These are phyloP conservation scores for Aureobasidium lini DNA, from an alignment of 2,329 filamentous ascomycete genomes.

Conservation along the genomic window DNA sequence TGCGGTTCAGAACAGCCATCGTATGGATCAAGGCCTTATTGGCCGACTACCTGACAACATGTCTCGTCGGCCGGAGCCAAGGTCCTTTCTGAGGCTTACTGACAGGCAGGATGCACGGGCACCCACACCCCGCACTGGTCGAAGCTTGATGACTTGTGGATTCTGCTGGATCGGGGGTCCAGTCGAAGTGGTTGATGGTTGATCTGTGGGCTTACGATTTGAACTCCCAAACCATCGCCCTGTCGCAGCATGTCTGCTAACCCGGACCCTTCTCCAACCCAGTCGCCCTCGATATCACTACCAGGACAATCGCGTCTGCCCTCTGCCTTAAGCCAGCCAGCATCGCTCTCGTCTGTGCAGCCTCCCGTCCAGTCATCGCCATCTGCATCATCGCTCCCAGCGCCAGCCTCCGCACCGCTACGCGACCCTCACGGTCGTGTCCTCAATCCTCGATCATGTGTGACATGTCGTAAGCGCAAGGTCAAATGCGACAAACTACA, in stretches of 20 bases:
- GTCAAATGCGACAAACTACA: constrained; percentile 73
- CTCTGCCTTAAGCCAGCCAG: neutral
- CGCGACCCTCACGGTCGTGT: constrained; percentile 27
- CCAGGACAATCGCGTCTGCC: neutral
- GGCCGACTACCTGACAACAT: too few species aligned
- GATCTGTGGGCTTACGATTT: neutral
- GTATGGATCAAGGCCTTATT: too few species aligned
- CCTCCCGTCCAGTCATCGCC: neutral
- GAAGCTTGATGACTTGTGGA: neutral
- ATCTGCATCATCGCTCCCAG: neutral
- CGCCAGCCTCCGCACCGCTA: neutral
- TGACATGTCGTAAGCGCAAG: constrained; percentile 52
- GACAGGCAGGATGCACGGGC: neutral
- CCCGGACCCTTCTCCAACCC: neutral
- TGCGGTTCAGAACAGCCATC: too few species aligned
- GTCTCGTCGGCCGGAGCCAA: neutral
- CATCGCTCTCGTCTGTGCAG: neutral
- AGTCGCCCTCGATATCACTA: neutral
- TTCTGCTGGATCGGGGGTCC: neutral
- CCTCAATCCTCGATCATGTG: constrained; percentile 38
- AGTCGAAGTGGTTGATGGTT: neutral
- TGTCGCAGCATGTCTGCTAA: constrained; percentile 1
- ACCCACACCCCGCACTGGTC: neutral
- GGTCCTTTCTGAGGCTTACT: neutral
- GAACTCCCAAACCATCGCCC: neutral